These are phyloP conservation scores for Hibiscus tridactylites DNA, from an alignment of 345 rosid genomes.

Conservation along the genomic window DNA sequence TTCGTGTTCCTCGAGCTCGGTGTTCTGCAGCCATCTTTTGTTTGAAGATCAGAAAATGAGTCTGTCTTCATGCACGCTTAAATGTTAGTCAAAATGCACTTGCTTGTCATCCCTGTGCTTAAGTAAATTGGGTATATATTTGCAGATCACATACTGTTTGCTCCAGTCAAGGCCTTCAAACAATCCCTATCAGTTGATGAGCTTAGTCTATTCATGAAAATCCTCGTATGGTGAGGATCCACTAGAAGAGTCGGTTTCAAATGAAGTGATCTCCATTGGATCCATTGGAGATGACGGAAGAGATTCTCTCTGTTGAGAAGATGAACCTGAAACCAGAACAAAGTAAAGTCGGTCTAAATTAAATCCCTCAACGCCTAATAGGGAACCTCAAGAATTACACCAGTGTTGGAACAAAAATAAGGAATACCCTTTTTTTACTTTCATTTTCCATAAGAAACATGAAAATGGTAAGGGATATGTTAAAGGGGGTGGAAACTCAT, in stretches of 20 bases:
- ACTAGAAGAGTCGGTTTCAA: conserved; percentile 69
- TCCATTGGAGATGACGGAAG: conserved; percentile 78
- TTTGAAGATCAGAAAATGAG: neutral
- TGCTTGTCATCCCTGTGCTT: neutral
- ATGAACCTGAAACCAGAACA: conserved; percentile 48
- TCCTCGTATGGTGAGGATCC: conserved; percentile 83
- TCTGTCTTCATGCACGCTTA: neutral
- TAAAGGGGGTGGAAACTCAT: neutral
- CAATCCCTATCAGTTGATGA: neutral
- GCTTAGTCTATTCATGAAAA: conserved; percentile 36
- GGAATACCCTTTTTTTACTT: neutral
- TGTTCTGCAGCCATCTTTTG: neutral
- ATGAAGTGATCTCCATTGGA: conserved; percentile 59
- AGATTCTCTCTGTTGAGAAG: conserved; percentile 64
- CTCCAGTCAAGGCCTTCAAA: conserved; percentile 8
- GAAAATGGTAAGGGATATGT: neutral
- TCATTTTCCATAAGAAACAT: neutral
- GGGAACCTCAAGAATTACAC: neutral
- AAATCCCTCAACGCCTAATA: neutral
- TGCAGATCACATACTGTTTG: conserved; percentile 1
- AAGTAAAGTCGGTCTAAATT: conserved; percentile 3
- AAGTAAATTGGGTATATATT: neutral
- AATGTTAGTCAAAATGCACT: neutral
- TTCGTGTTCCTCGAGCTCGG: neutral
- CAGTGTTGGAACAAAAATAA: neutral